Base-by-base conservation (phyloP, 805 yeast species). In the Candida odintsovae region DNA sequence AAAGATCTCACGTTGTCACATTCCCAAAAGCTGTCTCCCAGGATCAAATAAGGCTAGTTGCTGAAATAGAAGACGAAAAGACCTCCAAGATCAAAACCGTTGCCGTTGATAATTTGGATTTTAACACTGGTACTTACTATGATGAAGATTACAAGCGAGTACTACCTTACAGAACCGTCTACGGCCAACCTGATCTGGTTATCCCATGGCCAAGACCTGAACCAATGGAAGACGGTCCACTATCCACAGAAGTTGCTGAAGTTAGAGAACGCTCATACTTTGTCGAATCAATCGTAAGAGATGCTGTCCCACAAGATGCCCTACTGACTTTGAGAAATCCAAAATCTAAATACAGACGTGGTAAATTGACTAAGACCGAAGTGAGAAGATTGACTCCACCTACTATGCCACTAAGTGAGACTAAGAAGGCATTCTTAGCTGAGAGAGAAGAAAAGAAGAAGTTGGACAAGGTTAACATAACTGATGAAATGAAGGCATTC, bases 171-270 rank as follows among this genome's bases (percentile, higher is more conserved):
- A 79, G 98, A 65, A 78, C 80, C 55, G 88, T 90, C 22, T 77
- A 76, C 52, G 82, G 86, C 54, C 82, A 84, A 56, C 78, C 76
- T 38, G 76, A 80, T 44, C 69, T 88, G 44, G 77, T 81, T 21
- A 82, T 90, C 43, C 97, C 97, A 45, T 92, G 96, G 95, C 97
- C 97, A 35, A 76, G 78, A 55, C 90, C 94, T 2, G 80, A 73
- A 29, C 63, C 63, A 20, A 53, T 65, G 0, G 77, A 77, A 51
- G 89, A 82, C 53, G 82, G 81, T 43, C 67, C 61, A 26, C 70
- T 78, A 52, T 77, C 82, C 4, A 86, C 95, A 1, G 62, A 66
- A 6, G 74, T 76, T 25, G 77, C 71, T 10, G 65, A 69, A 2
- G 89, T 78, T 2, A 77, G 81, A 50, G 86, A 80, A 56, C 83